A percentile compares a stretch with the other conserved stretches of the same genome.
These are phyloP conservation scores for Orbilia quercus DNA, from an alignment of 2,329 filamentous ascomycete genomes.

Conservation along the genomic window DNA sequence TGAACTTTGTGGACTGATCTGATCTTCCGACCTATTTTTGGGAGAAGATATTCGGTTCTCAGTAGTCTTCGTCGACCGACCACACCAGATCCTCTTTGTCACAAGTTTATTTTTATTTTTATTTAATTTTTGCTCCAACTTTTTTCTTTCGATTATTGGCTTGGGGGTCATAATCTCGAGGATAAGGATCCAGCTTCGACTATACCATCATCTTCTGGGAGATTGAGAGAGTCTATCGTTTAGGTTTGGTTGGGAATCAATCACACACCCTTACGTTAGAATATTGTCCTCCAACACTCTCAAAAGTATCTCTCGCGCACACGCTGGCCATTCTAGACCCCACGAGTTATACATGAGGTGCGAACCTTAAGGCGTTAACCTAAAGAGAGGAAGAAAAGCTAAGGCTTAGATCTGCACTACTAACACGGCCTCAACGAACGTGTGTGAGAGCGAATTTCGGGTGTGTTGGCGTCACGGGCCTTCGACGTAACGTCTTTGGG, in stretches of 20 bases:
- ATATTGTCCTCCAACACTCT: conserved; percentile 52
- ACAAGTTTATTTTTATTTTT: no score
- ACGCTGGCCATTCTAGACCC: conserved; percentile 50
- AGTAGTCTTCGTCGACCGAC: conserved; percentile 31
- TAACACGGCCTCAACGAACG: conserved; percentile 22
- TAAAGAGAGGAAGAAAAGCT: conserved; percentile 14
- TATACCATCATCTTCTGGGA: background rate
- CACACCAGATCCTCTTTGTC: conserved; percentile 1
- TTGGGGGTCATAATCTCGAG: conserved; percentile 3
- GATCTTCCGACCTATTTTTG: conserved; percentile 10
- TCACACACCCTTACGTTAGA: background rate
- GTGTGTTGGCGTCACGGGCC: conserved; percentile 32
- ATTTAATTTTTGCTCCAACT: background rate
- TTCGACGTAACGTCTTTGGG: conserved; percentile 31
- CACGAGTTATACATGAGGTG: conserved; percentile 32
- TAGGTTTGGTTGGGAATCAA: background rate
- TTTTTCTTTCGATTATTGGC: background rate
- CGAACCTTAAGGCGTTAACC: conserved; percentile 44
- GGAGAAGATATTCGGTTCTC: conserved; percentile 15
- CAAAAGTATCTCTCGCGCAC: conserved; percentile 52
- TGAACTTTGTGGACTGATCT: conserved; percentile 21
- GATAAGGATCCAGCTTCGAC: conserved; percentile 19
- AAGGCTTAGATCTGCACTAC: conserved; percentile 39
- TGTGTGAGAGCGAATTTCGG: conserved; percentile 23
- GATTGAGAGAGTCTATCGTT: background rate